Conservation (phyloP, 2,329 filamentous ascomycete genomes). For the Claviceps paspali region DNA sequence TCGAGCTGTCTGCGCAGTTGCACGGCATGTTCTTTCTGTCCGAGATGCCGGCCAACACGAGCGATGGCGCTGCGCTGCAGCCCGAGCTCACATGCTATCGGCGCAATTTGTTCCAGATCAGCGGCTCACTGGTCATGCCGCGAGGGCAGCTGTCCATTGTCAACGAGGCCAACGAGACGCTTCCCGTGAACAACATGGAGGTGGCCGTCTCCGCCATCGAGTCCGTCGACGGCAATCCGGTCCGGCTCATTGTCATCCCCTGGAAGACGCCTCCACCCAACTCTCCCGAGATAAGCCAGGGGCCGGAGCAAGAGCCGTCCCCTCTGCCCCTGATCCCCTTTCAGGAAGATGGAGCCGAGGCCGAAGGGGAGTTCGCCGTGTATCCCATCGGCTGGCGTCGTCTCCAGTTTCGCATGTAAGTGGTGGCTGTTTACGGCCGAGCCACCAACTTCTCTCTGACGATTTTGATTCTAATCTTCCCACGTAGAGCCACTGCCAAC, state of each 20-base stretch:
- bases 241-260: constrained; percentile 90
- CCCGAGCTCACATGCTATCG: constrained; percentile 91
- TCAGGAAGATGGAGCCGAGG: constrained; percentile 41
- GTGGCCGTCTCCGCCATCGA: constrained; percentile 84
- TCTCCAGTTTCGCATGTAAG: constrained; percentile 73
- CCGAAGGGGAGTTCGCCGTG: constrained; percentile 69
- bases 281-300: constrained; percentile 48
- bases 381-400: constrained; percentile 92
- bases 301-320: constrained; percentile 69
- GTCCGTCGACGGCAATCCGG: constrained; percentile 80
- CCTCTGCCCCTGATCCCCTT: constrained; percentile 60
- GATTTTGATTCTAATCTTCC: constrained; percentile 1
- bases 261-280: constrained; percentile 91
- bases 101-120: constrained; percentile 90
- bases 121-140: constrained; percentile 71
- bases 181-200: constrained; percentile 70
- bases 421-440: too few relatives aligned
- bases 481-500: constrained; percentile 69
- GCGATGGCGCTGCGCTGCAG: constrained; percentile 43
- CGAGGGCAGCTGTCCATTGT: constrained; percentile 65
- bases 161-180: constrained; percentile 69
- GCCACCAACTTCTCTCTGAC: too few relatives aligned
- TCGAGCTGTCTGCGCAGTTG: constrained; percentile 56
- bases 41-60: constrained; percentile 53
- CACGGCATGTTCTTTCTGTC: constrained; percentile 85